Evolutionary conservation across 305 asterid species (phyloP), one percentile per base, ranked within the genome.

Genomic region (Fraxinus velutina): DNA sequence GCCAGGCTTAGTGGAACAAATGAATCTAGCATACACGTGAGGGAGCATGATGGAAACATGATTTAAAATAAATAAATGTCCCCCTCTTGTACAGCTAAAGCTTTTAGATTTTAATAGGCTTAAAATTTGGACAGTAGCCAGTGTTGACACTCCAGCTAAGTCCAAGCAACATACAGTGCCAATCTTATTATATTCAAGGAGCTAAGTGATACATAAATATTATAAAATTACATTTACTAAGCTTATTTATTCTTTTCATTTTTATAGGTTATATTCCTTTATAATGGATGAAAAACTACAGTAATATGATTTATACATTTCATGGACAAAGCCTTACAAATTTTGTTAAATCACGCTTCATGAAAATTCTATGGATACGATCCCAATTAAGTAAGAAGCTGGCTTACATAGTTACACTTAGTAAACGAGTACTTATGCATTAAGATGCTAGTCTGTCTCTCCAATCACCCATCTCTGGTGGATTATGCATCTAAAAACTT

Each of bases 401-500:
- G 39, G 74, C 36, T 68, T 68, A 68, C 74, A 68, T 68, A 10
- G 36, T 68, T 68, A 24, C 37, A 27, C 74, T 24, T 29, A 1
- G 74, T 68, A 5, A 68, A 68, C n/a, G 39, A 68, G 36, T 13
- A 13, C 29, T 68, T 4, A 29, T 68, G 10, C 21, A 68, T 68
- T 29, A 68, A 29, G 74, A 29, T 27, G 74, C 37, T 68, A 29
- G 39, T 29, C 74, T 10, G 39, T 12, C 74, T 10, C 74, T 37
- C 10, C 21, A 27, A 37, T 29, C 74, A 10, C 39, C 74, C 39
- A 27, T 29, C 74, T 29, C 37, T 2, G 21, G 72, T 62, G 74
- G 74, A 29, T 68, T 68, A 29, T 68, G 74, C 72, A 22, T 22
- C 74, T 68, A 68, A 68, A 68, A 68, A 4, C 74, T 68, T 68